Conservation (phyloP, 352 stramenopile genomes). For the Aphanomyces astaci region DNA sequence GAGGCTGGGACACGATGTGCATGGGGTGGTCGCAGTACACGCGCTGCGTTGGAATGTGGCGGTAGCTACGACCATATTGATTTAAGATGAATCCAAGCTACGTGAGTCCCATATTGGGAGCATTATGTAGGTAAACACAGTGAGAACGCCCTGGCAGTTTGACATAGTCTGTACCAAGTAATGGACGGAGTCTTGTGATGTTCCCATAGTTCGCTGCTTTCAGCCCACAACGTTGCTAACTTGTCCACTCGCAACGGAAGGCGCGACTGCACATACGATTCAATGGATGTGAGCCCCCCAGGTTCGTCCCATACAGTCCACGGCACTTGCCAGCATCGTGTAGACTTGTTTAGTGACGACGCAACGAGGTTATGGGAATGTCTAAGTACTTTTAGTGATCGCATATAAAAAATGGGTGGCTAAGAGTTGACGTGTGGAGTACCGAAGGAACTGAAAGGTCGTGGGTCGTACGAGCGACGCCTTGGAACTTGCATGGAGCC, state of each 20-base stretch:
- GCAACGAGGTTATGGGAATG: neutral
- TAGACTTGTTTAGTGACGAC: neutral
- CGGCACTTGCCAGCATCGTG: constrained; percentile 1
- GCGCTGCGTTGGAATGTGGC: neutral
- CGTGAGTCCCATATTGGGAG: too few species aligned
- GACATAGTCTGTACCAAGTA: neutral
- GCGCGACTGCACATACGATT: neutral
- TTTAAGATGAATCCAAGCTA: too few species aligned
- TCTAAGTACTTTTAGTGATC: too few species aligned
- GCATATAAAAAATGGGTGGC: too few species aligned
- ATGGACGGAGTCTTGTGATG: neutral
- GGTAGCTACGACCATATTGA: neutral
- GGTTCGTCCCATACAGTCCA: neutral
- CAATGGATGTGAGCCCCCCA: neutral
- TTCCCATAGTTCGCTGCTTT: neutral
- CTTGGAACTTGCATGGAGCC: neutral
- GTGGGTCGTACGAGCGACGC: neutral
- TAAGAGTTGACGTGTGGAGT: neutral
- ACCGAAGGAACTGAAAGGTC: constrained; percentile 9
- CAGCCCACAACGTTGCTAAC: neutral
- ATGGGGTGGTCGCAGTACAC: neutral
- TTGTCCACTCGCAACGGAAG: neutral
- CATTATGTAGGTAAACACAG: too few species aligned
- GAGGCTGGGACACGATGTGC: neutral
- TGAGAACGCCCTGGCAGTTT: too few species aligned